A percentile compares a stretch with the other conserved stretches of the same genome.
Conservation (phyloP, 352 stramenopile genomes). For the Sclerospora graminicola region DNA sequence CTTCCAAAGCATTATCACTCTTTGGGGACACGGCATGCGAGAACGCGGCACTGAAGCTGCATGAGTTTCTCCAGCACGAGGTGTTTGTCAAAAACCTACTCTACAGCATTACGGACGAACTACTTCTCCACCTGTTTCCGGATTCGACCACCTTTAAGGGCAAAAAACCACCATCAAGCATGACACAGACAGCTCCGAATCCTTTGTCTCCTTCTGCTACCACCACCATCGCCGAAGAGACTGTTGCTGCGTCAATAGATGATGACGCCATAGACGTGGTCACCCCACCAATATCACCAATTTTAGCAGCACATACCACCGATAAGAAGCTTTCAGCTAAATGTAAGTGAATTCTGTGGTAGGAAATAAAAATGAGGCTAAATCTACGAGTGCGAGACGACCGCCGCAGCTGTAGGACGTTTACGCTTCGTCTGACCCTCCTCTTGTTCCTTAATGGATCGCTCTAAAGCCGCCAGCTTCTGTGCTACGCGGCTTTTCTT, state of each 20-base stretch:
- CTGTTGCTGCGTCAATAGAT: constrained; percentile 16
- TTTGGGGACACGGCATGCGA: constrained; percentile 66
- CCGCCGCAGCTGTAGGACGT: constrained; percentile 31
- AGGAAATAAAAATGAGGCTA: constrained; percentile 8
- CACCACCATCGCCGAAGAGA: constrained; percentile 10
- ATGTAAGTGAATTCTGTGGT: constrained; percentile 8
- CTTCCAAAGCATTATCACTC: constrained; percentile 59
- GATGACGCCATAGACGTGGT: constrained; percentile 4
- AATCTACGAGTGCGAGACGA: constrained; percentile 20
- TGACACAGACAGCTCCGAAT: background rate
- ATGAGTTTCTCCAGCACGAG: constrained; percentile 83
- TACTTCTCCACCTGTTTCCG: constrained; percentile 68
- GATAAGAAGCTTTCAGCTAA: constrained; percentile 13
- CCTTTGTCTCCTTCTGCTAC: constrained; percentile 8
- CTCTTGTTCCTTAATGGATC: constrained; percentile 70
- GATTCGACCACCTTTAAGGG: constrained; percentile 42
- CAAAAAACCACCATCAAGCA: constrained; percentile 13
- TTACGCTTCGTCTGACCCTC: constrained; percentile 39
- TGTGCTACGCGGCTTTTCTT: constrained; percentile 81
- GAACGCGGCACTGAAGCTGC: constrained; percentile 71
- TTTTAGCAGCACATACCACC: constrained; percentile 4
- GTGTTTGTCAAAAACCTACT: constrained; percentile 82
- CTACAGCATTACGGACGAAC: constrained; percentile 68
- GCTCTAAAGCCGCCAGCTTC: constrained; percentile 67
- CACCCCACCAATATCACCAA: constrained; percentile 6